These are phyloP conservation scores for Arthroderma sp. DNA, from an alignment of 2,329 filamentous ascomycete species.

Conservation along the genomic window DNA sequence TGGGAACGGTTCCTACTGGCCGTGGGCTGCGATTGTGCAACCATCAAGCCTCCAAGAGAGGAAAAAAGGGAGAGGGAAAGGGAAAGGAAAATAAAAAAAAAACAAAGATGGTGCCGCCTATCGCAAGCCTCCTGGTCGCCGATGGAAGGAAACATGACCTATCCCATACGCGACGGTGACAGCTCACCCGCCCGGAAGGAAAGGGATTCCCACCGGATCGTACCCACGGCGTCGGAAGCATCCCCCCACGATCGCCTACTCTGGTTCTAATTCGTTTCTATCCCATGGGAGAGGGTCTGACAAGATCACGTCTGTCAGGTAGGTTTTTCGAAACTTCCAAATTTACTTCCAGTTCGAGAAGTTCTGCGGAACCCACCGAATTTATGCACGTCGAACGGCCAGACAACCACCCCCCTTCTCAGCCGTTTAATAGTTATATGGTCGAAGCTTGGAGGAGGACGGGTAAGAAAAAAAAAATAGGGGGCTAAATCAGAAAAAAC, in stretches of 20 bases:
- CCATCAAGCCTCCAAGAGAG: background rate
- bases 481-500: no score
- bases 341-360: conserved; percentile 6
- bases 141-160: background rate
- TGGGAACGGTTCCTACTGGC: conserved; percentile 1
- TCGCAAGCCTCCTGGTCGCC: background rate
- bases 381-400: background rate
- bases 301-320: conserved; percentile 3
- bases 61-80: background rate
- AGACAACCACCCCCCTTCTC: background rate
- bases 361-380: background rate
- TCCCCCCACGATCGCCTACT: background rate
- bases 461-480: background rate
- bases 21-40: background rate
- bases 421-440: background rate
- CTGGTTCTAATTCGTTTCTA: background rate
- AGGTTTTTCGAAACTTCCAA: conserved; percentile 4
- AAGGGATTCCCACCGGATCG: background rate
- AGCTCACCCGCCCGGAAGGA: background rate
- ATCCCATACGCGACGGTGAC: conserved; percentile 1
- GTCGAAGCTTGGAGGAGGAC: background rate
- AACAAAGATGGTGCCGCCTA: background rate
- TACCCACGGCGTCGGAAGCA: background rate
- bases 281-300: conserved; percentile 1
- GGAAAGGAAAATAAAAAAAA: background rate